Conservation (phyloP, 257 asterid species). For the Capsicum chinense region DNA sequence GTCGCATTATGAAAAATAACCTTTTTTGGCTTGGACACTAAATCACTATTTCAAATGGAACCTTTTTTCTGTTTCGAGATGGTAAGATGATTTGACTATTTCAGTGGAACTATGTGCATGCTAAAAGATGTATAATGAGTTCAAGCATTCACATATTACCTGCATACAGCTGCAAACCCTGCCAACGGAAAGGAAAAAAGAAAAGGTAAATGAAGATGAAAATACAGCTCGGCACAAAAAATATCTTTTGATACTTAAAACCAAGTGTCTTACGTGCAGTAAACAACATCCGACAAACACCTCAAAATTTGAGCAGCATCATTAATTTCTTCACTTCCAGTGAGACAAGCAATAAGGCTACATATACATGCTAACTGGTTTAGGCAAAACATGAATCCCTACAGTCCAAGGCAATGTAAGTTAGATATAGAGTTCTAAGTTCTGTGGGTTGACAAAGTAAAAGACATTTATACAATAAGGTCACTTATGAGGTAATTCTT, state of each 20-base stretch:
- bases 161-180: constrained; percentile 63
- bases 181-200: constrained; percentile 28
- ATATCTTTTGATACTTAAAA: constrained; percentile 5
- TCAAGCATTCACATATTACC: constrained; percentile 35
- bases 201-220: constrained; percentile 2
- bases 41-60: background rate
- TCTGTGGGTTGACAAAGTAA: background rate
- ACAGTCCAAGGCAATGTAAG: background rate
- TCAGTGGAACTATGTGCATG: background rate
- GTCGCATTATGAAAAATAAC: background rate
- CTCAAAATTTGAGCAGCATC: constrained; percentile 42
- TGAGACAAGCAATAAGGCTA: constrained; percentile 40
- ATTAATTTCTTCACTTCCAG: constrained; percentile 40
- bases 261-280: constrained; percentile 37
- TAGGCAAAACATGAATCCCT: constrained; percentile 53
- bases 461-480: background rate
- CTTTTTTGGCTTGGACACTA: background rate
- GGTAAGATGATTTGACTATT: constrained; percentile 10
- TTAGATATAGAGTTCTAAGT: background rate
- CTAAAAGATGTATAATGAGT: background rate
- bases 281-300: constrained; percentile 39
- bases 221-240: background rate
- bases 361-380: constrained; percentile 51
- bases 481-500: background rate
- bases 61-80: background rate